A percentile compares a stretch with the other conserved stretches of the same genome.
Evolutionary conservation across 352 stramenopile genomes (phyloP).

Genomic region (Sclerospora graminicola): DNA sequence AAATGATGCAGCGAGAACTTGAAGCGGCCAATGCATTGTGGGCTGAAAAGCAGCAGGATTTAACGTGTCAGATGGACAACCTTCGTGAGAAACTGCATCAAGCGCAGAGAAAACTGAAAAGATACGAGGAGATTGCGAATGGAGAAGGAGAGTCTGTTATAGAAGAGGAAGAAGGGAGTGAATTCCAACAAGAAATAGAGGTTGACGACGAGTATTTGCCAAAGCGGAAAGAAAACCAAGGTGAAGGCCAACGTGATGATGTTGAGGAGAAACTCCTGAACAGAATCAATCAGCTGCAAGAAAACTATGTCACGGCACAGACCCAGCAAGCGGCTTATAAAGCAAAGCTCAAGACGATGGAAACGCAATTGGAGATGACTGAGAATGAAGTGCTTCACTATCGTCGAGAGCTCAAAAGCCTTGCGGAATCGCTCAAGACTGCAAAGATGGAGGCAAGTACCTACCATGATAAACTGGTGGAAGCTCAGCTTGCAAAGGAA

Average conservation of each 20-base stretch:
- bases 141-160: no score
- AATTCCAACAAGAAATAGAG: conserved; percentile 19
- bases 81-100: conserved; percentile 34
- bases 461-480: conserved; percentile 39
- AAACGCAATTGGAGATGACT: conserved; percentile 34
- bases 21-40: conserved; percentile 16
- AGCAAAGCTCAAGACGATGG: conserved; percentile 26
- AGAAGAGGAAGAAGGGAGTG: conserved; percentile 44
- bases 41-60: conserved; percentile 30
- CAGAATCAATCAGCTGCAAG: conserved; percentile 17
- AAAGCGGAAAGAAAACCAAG: no score
- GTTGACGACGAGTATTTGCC: no score
- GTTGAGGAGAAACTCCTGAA: conserved; percentile 19
- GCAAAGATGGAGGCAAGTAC: conserved; percentile 40
- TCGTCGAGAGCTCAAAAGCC: conserved; percentile 37
- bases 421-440: conserved; percentile 42
- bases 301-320: conserved; percentile 17
- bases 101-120: conserved; percentile 38
- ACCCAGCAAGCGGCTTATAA: conserved; percentile 13
- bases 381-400: conserved; percentile 40
- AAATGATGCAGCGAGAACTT: conserved; percentile 20
- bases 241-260: conserved; percentile 31
- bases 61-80: conserved; percentile 26
- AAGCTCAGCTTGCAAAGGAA: conserved; percentile 31
- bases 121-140: conserved; percentile 39